phyloP scores from a whole-genome alignment of 352 stramenopile genomes.

The Globisporangium heterothallicum region DNA sequence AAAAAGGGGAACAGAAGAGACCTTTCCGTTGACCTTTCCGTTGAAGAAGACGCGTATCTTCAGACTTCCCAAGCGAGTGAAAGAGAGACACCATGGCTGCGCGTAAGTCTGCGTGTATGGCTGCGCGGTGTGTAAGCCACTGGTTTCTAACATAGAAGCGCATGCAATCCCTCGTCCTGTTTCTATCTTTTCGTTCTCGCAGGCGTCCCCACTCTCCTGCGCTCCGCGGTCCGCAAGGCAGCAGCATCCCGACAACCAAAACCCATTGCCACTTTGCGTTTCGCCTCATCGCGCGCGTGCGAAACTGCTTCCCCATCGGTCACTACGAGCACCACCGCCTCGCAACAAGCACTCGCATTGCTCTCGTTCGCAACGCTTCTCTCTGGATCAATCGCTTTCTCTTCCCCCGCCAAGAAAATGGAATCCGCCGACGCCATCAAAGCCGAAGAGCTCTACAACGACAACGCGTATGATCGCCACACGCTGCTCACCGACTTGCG shows the following conservation, averaged over 20 bases:
- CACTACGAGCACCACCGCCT: not conserved
- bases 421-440: constrained; percentile 60
- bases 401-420: constrained; percentile 26
- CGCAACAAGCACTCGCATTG: constrained; percentile 17
- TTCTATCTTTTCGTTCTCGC: not conserved
- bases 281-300: constrained; percentile 3
- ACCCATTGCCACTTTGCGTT: constrained; percentile 13
- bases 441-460: constrained; percentile 79
- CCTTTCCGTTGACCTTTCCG: too few species aligned
- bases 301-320: constrained; percentile 7
- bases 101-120: not conserved
- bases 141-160: too few species aligned
- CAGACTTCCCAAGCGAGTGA: not conserved
- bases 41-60: not conserved
- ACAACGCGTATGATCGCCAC: constrained; percentile 64
- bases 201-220: constrained; percentile 3
- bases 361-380: constrained; percentile 14
- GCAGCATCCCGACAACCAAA: not conserved
- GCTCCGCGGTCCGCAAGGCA: constrained; percentile 1
- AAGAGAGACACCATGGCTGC: not conserved
- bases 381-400: constrained; percentile 11
- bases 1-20: not conserved
- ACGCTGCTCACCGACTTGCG: constrained; percentile 62
- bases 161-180: not conserved
- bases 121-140: not conserved